Evolutionary conservation across 345 rosid species (phyloP).

Genomic region (Abelmoschus esculentus): DNA sequence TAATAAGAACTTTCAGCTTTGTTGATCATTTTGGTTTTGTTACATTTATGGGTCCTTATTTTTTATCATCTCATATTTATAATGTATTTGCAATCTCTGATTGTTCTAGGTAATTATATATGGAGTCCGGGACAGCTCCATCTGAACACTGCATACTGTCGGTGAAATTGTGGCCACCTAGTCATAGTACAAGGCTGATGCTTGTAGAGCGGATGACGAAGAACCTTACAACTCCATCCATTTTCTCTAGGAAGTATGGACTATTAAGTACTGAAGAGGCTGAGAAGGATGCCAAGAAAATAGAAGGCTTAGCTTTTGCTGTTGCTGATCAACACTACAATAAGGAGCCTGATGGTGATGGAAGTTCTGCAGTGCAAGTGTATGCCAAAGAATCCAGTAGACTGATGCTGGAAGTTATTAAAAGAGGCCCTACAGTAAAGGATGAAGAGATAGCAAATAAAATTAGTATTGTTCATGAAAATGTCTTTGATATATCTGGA

Average conservation of each 20-base stretch:
- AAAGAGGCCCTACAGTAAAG: neutral
- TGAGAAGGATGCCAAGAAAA: constrained; percentile 1
- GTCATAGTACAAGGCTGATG: neutral
- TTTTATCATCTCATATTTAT: neutral
- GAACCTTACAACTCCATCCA: constrained; percentile 2
- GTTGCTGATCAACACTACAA: neutral
- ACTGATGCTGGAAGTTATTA: constrained; percentile 3
- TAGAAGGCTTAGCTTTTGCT: neutral
- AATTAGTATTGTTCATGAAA: neutral
- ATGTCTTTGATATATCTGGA: neutral
- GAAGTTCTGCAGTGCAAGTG: neutral
- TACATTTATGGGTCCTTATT: neutral
- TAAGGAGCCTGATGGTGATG: constrained; percentile 2
- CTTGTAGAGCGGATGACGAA: constrained; percentile 2
- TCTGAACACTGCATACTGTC: neutral
- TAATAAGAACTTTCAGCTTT: neutral
- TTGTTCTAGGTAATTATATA: neutral
- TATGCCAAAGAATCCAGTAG: constrained; percentile 1
- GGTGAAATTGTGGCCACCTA: neutral
- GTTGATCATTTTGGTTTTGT: neutral
- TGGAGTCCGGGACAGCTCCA: neutral
- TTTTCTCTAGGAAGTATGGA: constrained; percentile 2
- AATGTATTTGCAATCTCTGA: neutral
- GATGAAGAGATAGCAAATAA: neutral
- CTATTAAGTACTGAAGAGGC: neutral